Evolutionary conservation across 2,329 filamentous ascomycete species (phyloP).

Genomic region (Purpureocillium lavendulum): DNA sequence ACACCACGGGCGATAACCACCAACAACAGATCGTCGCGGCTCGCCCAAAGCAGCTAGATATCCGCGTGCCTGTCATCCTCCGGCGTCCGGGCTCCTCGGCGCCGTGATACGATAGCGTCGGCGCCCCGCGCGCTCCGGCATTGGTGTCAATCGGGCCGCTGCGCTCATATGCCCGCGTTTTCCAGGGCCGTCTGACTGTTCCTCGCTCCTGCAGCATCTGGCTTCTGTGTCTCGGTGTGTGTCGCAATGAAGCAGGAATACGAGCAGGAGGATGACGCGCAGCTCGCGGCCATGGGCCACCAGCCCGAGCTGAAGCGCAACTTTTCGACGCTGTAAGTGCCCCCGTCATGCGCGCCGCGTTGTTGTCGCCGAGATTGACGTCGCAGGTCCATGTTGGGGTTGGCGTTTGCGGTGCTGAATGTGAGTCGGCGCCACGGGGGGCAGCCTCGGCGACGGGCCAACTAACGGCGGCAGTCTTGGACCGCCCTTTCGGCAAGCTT

Average conservation of each 20-base stretch:
- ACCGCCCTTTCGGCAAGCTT: conserved; percentile 37
- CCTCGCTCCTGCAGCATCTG: no score
- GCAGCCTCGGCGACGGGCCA: no score
- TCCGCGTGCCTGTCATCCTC: neutral
- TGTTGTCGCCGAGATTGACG: no score
- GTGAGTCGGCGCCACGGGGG: conserved; percentile 10
- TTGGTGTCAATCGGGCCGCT: neutral
- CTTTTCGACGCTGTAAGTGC: conserved; percentile 14
- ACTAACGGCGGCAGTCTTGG: conserved; percentile 22
- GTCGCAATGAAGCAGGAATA: conserved; percentile 9
- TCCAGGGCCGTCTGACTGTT: neutral
- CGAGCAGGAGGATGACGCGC: conserved; percentile 13
- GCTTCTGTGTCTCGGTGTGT: no score
- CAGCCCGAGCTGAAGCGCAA: conserved; percentile 15
- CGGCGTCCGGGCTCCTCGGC: no score
- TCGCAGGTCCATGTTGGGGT: conserved; percentile 27
- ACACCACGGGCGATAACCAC: no score
- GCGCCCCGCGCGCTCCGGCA: conserved; percentile 2
- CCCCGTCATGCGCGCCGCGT: no score
- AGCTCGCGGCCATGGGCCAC: conserved; percentile 16
- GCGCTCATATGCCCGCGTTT: neutral
- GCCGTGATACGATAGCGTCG: neutral
- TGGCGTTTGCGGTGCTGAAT: conserved; percentile 38
- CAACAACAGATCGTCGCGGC: no score
- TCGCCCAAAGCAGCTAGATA: neutral